These are phyloP conservation scores for Primulina tabacum DNA, from an alignment of 257 asterid genomes.

Conservation along the genomic window DNA sequence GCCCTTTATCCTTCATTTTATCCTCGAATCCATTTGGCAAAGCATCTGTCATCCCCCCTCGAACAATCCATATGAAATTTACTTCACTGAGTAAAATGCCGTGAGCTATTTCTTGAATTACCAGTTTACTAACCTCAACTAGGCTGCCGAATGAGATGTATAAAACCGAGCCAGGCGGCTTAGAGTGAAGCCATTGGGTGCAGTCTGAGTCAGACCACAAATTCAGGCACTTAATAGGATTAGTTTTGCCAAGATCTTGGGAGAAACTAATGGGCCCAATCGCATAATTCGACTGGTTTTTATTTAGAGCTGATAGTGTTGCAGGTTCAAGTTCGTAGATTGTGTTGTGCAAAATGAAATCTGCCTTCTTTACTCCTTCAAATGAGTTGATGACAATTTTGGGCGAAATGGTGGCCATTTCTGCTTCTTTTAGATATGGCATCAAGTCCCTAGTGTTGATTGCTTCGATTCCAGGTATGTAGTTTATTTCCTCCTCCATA, in stretches of 20 bases:
- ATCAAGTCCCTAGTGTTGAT: slow-evolving; percentile 37
- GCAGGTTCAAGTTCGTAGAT: no score
- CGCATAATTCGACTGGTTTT: no score
- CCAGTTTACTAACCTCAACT: no score
- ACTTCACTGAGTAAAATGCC: slow-evolving; percentile 37
- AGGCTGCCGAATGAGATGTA: no score
- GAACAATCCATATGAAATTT: slow-evolving; percentile 46
- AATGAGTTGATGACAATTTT: slow-evolving; percentile 24
- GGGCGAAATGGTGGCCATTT: slow-evolving; percentile 36
- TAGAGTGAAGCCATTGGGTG: no score
- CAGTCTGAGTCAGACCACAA: no score
- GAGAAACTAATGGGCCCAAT: no score
- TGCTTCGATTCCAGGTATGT: slow-evolving; percentile 46
- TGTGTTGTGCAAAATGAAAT: no score
- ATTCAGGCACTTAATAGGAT: no score
- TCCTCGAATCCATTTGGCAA: slow-evolving; percentile 35
- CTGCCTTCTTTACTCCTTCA: background rate
- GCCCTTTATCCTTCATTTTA: slow-evolving; percentile 23
- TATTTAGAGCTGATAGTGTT: no score
- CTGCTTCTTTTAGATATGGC: slow-evolving; percentile 32
- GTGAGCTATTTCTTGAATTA: background rate
- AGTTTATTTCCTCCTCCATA: slow-evolving; percentile 33
- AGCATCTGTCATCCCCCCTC: slow-evolving; percentile 37
- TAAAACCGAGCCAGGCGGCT: no score
- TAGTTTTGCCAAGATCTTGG: no score